These are phyloP conservation scores for Botrytis pseudocinerea DNA, from an alignment of 2,329 filamentous ascomycete species.

Conservation along the genomic window DNA sequence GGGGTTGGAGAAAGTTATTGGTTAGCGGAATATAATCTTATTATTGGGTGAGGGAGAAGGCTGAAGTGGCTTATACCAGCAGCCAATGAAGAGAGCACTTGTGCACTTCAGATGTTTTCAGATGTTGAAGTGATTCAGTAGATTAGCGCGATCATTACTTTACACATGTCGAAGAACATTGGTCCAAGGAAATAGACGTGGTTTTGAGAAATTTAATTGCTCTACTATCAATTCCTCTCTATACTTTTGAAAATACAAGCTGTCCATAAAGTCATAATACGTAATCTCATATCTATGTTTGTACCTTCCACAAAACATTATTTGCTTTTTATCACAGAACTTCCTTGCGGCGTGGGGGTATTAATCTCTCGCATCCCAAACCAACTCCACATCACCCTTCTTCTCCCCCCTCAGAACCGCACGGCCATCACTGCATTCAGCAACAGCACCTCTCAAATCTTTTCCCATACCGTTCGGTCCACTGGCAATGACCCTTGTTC, in stretches of 20 bases:
- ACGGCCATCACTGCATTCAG: conserved; percentile 51
- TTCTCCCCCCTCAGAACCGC: conserved; percentile 58
- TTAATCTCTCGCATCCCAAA: conserved; percentile 57
- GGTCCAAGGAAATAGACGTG: neutral
- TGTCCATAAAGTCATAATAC: neutral
- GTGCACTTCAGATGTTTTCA: too few species aligned
- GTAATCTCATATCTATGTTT: neutral
- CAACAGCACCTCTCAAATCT: conserved; percentile 57
- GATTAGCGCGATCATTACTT: neutral
- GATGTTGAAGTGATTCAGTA: neutral
- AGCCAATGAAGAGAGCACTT: neutral
- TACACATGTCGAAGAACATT: neutral
- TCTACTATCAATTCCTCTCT: neutral
- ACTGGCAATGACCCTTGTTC: conserved; percentile 59
- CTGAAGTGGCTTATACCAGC: neutral
- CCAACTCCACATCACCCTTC: conserved; percentile 55
- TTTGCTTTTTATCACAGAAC: neutral
- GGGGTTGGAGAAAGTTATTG: neutral
- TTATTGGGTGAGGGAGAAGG: neutral
- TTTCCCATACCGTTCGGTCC: conserved; percentile 61
- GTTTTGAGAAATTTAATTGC: neutral
- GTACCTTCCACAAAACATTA: neutral
- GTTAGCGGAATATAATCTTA: neutral
- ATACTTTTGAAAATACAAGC: neutral
- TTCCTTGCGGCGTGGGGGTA: neutral